Evolutionary conservation across 257 asterid genomes (phyloP).

Genomic region (Jacaranda mimosifolia): DNA sequence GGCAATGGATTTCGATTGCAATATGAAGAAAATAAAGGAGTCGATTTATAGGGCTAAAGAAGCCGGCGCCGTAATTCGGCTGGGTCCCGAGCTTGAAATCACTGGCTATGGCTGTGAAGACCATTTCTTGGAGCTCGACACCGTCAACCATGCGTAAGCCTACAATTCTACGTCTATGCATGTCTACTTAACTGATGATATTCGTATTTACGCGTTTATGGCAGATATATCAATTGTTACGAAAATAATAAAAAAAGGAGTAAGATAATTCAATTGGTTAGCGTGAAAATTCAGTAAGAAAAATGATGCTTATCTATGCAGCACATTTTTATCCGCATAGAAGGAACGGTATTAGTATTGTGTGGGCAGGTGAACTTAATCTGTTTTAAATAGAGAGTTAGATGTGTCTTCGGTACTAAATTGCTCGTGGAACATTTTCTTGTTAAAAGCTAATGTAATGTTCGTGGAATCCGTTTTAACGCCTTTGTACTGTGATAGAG

Average conservation of each 20-base stretch:
- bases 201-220: background rate
- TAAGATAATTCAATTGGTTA: constrained; percentile 3
- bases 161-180: constrained; percentile 15
- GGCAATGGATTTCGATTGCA: constrained; percentile 99
- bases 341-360: background rate
- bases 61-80: constrained; percentile 90
- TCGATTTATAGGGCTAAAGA: constrained; percentile 81
- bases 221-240: background rate
- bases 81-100: constrained; percentile 98
- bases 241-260: background rate
- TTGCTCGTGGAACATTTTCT: background rate
- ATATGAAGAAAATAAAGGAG: constrained; percentile 80
- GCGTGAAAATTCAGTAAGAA: background rate
- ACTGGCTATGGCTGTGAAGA: constrained; percentile 99
- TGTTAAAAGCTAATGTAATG: constrained; percentile 5
- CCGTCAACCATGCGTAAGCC: constrained; percentile 87
- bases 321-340: background rate
- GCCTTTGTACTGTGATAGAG: background rate
- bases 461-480: background rate
- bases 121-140: constrained; percentile 93
- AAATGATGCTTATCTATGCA: background rate
- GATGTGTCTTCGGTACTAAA: background rate
- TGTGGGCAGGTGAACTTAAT: background rate
- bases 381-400: background rate
- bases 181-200: background rate